Conservation (phyloP, 169 alveolate species). For the Cryptosporidium viatorum region DNA sequence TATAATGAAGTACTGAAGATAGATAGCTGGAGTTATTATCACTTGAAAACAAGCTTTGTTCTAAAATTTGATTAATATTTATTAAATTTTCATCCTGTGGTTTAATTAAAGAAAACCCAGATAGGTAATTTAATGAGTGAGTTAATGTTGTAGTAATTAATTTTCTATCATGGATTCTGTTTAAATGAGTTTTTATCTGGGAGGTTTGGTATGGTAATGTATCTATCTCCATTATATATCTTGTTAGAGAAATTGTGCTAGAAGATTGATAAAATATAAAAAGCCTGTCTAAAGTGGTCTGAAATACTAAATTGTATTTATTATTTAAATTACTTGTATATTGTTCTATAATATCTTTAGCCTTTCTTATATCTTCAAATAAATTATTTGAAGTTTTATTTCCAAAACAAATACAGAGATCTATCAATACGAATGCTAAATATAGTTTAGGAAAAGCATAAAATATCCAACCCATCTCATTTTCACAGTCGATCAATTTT, state of each 20-base stretch:
- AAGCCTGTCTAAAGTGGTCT: slow-evolving; percentile 12
- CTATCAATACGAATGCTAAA: slow-evolving; percentile 1
- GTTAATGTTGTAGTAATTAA: slow-evolving; percentile 29
- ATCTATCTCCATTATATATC: slow-evolving; percentile 60
- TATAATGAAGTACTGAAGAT: slow-evolving; percentile 37
- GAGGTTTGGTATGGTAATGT: slow-evolving; percentile 29
- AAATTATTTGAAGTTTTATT: background rate
- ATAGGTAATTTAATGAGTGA: slow-evolving; percentile 32
- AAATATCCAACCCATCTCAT: slow-evolving; percentile 34
- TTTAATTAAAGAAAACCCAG: slow-evolving; percentile 2
- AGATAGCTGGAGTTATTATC: slow-evolving; percentile 5
- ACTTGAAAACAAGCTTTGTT: slow-evolving; percentile 26
- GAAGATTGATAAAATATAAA: slow-evolving; percentile 22
- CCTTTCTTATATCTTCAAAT: background rate
- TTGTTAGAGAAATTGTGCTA: slow-evolving; percentile 22
- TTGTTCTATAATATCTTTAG: background rate
- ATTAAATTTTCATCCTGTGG: background rate
- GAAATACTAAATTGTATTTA: background rate
- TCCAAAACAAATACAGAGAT: slow-evolving; percentile 18
- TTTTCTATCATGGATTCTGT: slow-evolving; percentile 19
- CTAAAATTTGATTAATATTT: slow-evolving; percentile 17
- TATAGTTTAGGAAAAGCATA: slow-evolving; percentile 12
- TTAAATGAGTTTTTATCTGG: slow-evolving; percentile 34
- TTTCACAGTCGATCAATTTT: background rate
- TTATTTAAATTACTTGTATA: background rate